phyloP scores from a whole-genome alignment of 1,139 yeast species.

The Lodderomyces jiufengensis region DNA sequence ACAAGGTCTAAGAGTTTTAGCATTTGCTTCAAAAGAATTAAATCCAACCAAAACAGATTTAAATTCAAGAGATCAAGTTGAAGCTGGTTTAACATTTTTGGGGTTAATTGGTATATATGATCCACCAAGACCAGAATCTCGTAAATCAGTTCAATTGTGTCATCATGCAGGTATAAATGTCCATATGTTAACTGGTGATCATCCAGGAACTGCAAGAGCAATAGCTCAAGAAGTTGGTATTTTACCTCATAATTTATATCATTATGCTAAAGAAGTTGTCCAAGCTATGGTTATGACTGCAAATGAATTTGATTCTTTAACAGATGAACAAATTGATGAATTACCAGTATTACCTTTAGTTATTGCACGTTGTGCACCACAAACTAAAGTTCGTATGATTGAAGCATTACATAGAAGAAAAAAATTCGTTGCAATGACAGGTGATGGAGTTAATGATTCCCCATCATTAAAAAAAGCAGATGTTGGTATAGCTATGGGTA shows the following conservation, averaged over 20 bases:
- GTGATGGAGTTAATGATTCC: constrained; percentile 85
- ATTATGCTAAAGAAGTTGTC: constrained; percentile 60
- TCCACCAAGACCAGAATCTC: constrained; percentile 76
- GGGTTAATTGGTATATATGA: constrained; percentile 82
- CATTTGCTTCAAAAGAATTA: constrained; percentile 52
- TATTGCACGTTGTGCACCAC: constrained; percentile 83
- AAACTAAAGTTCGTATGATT: constrained; percentile 79
- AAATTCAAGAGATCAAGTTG: constrained; percentile 48
- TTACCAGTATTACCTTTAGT: constrained; percentile 75
- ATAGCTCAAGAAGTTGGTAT: constrained; percentile 87
- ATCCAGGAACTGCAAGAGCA: constrained; percentile 77
- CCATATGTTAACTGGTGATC: constrained; percentile 86
- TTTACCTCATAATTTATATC: constrained; percentile 64
- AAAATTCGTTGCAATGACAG: constrained; percentile 80
- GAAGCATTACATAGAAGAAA: constrained; percentile 74
- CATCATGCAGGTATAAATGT: constrained; percentile 79
- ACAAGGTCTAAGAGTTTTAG: constrained; percentile 72
- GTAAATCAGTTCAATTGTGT: constrained; percentile 62
- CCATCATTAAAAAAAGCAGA: constrained; percentile 79
- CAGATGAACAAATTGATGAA: constrained; percentile 60
- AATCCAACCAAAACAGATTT: constrained; percentile 20
- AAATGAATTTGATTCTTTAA: constrained; percentile 60
- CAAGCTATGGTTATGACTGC: constrained; percentile 77
- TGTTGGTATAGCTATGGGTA: constrained; percentile 61
- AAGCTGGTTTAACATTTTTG: constrained; percentile 52